These are phyloP conservation scores for Tricholoma bakamatsutake DNA, from an alignment of 768 basidiomycete genomes.

Conservation along the genomic window DNA sequence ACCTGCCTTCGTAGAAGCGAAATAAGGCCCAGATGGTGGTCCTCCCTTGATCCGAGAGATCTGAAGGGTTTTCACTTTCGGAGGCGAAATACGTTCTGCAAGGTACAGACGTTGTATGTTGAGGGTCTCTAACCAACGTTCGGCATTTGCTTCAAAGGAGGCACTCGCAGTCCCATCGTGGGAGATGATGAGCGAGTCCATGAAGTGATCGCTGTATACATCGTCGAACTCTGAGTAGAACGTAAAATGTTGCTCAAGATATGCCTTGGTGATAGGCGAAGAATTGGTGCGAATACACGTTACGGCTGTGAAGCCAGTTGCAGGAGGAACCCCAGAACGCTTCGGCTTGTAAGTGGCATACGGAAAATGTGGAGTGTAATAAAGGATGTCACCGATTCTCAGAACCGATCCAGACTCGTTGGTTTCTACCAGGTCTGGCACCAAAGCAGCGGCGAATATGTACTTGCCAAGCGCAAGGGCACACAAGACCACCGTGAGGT, in stretches of 20 bases:
- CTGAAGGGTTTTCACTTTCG: conserved; percentile 8
- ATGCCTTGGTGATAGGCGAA: conserved; percentile 21
- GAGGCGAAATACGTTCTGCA: conserved; percentile 13
- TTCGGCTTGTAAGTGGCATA: neutral
- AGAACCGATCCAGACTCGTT: neutral
- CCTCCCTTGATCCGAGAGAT: conserved; percentile 13
- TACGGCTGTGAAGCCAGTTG: conserved; percentile 11
- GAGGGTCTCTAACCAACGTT: conserved; percentile 20
- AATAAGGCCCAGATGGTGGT: conserved; percentile 25
- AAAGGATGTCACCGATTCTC: neutral
- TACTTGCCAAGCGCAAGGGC: neutral
- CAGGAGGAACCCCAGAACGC: conserved; percentile 14
- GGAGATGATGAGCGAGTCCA: conserved; percentile 23
- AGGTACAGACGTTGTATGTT: conserved; percentile 20
- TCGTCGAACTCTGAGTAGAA: conserved; percentile 24
- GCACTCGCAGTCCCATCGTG: conserved; percentile 20
- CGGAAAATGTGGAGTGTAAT: neutral
- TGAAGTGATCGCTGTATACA: conserved; percentile 26
- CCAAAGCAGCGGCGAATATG: neutral
- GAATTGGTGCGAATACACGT: conserved; percentile 22
- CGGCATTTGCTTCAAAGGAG: conserved; percentile 20
- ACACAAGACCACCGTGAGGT: neutral
- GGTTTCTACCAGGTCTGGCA: neutral
- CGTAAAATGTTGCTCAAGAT: conserved; percentile 21
- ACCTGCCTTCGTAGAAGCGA: conserved; percentile 7